Evolutionary conservation across 176 grass and related monocot genomes (phyloP), one percentile per base, ranked within the genome.

Genomic region (Neostapfia colusana): DNA sequence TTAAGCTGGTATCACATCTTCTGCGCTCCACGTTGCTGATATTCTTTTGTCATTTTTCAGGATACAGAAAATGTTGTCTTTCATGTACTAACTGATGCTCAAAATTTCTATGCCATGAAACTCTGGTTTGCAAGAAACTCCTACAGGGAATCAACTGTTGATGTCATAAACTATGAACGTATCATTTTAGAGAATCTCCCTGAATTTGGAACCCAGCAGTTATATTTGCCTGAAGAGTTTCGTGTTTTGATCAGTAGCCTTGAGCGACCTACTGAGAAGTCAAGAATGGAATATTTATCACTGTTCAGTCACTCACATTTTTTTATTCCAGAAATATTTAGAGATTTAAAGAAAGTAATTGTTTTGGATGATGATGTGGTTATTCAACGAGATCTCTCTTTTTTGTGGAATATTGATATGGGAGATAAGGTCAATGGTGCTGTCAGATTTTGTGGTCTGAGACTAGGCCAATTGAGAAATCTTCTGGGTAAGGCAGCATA

Each of bases 241-340:
- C 91, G 92, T 82, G 85, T 92, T 90, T 90, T 87, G 64, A 81
- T 99, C 74, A 88, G 85, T 85, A 85, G 80, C 71, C 65, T 87
- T 34, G 92, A 95, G 53, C 83, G 62, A 46, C 95, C 89, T 67
- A 55, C 87, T 79, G 78, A 84, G 65, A 89, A 88, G 62, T 88
- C 79, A 48, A 91, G 85, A 58, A 90, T 88, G 76, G 87, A 90
- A 41, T 99, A 99, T 80, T 79, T 99, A 79, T 82, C 92, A 43
- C 58, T 99, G 67, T 99, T 99, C 75, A 90, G 95, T 82, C 95
- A 99, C 78, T 95, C 95, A 8, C 95, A 99, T 81, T 99, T 92
- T 86, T 82, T 95, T 78, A 86, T 99, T 79, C 89, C 95, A 0
- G 89, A 99, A 85, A 92, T 99, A 86, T 99, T 99, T 79, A 99